These are phyloP conservation scores for Camelina sativa DNA, from an alignment of 345 rosid genomes.

Conservation along the genomic window DNA sequence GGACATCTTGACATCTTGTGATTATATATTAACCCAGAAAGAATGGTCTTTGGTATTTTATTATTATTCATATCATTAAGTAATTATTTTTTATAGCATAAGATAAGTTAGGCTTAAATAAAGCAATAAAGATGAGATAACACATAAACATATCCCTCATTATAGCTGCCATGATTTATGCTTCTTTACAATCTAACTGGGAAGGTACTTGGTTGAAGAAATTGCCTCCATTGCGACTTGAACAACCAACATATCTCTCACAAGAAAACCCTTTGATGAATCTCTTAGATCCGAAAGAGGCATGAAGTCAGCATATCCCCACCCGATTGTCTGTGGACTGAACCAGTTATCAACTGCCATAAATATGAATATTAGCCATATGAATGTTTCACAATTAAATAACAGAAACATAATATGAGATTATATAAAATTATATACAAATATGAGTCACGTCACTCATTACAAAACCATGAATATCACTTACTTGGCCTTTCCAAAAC, in stretches of 20 bases:
- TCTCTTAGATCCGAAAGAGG: conserved; percentile 24
- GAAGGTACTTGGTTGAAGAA: conserved; percentile 24
- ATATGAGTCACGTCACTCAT: neutral
- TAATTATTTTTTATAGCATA: too few species aligned
- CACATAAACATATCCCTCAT: neutral
- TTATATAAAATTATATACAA: neutral
- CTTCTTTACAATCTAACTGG: neutral
- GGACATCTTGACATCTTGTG: too few species aligned
- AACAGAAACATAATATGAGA: neutral
- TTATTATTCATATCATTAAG: too few species aligned
- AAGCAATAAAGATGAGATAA: neutral
- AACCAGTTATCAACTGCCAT: conserved; percentile 35
- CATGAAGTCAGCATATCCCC: conserved; percentile 24
- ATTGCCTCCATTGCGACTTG: conserved; percentile 35
- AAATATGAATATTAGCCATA: neutral
- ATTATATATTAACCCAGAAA: too few species aligned
- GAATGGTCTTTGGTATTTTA: too few species aligned
- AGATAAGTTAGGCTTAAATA: too few species aligned
- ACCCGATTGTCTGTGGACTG: neutral
- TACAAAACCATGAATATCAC: neutral
- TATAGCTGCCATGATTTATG: neutral
- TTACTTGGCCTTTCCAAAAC: conserved; percentile 16
- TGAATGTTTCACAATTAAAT: neutral
- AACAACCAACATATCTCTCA: conserved; percentile 28
- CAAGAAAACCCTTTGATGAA: conserved; percentile 31